A percentile compares a stretch with the other conserved stretches of the same genome.
phyloP scores from a whole-genome alignment of 192 early-diverging fungal species.

The Coemansia sp. region DNA sequence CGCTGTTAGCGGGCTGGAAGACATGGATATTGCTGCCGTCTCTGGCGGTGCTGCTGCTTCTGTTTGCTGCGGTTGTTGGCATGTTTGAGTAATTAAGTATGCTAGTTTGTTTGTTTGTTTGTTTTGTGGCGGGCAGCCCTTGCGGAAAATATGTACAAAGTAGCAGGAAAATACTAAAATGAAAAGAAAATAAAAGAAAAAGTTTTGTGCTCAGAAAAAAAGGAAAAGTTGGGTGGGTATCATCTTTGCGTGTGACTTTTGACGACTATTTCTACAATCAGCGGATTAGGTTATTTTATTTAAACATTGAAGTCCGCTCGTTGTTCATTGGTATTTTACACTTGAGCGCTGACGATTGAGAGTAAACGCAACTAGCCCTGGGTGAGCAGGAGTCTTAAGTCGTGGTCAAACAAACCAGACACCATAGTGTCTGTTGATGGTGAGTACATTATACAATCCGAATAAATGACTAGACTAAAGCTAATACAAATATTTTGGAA shows the following conservation, averaged over 20 bases:
- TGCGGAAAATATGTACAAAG: slow-evolving; percentile 1
- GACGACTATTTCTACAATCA: background rate
- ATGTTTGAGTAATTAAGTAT: background rate
- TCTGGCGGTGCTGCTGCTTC: background rate
- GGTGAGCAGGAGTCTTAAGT: too few relatives aligned
- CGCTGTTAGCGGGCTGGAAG: background rate
- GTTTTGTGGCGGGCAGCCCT: background rate
- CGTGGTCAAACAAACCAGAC: too few relatives aligned
- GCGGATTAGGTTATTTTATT: too few relatives aligned
- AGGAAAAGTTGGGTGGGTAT: background rate
- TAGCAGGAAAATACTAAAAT: background rate
- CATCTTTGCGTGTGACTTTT: background rate
- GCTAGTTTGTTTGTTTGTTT: background rate
- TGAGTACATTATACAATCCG: too few relatives aligned
- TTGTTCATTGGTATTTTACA: too few relatives aligned
- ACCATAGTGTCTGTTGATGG: too few relatives aligned
- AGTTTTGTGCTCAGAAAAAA: background rate
- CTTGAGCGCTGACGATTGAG: too few relatives aligned
- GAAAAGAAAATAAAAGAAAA: background rate
- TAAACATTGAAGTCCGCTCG: too few relatives aligned
- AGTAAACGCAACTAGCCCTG: too few relatives aligned
- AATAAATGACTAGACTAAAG: too few relatives aligned
- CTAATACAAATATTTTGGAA: too few relatives aligned
- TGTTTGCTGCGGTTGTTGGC: background rate
- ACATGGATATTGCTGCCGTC: background rate